Base-by-base conservation (phyloP, 2,329 filamentous ascomycete genomes). In the Botrytis porri region DNA sequence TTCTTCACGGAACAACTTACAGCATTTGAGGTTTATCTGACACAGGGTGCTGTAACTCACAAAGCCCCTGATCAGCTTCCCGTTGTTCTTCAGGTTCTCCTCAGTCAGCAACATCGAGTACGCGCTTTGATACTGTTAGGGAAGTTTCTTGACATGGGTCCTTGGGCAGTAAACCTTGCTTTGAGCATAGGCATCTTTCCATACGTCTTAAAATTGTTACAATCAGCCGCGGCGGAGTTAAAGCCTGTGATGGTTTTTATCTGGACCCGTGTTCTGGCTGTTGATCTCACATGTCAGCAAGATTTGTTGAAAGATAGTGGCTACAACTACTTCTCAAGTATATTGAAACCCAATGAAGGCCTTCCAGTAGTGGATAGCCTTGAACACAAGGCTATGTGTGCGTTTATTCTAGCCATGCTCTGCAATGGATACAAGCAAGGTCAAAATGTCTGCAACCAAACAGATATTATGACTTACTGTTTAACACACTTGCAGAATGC, bases 241-340 rank as follows among this genome's bases (percentile, higher is more conserved):
- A 98, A 98, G 80, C 95, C 96, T 0, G 95, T 98, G 74, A 98
- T 99, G 96, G 95, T 99, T 8, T 99, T 98, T 82, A 99, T 99
- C 75, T 99, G 96, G 96, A 95, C 96, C 9, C 89, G 96, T 66
- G 94, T 99, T 61, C 89, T 99, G 76, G 96, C 96, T 12, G 96
- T 99, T 9, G 96, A 99, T 80, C 91, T 96, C 74, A 93, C 93
- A 1, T 98, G 96, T 80, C 96, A 99, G 82, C 90, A 91, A 75
- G 96, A 99, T 81, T 85, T 99, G 20, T 89, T 98, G 78, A 98
- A 98, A 83, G 96, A 99, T 80, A 97, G 95, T 79, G 96, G 96
- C 10, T 98, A 97, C 80, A 93, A 94, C 79, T 99, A 99, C 83
- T 99, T 99, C 81, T 94, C 96, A 70, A 92, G 91, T 75, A 97